phyloP scores from a whole-genome alignment of 140 eudicot species.

The Oenanthe javanica region DNA sequence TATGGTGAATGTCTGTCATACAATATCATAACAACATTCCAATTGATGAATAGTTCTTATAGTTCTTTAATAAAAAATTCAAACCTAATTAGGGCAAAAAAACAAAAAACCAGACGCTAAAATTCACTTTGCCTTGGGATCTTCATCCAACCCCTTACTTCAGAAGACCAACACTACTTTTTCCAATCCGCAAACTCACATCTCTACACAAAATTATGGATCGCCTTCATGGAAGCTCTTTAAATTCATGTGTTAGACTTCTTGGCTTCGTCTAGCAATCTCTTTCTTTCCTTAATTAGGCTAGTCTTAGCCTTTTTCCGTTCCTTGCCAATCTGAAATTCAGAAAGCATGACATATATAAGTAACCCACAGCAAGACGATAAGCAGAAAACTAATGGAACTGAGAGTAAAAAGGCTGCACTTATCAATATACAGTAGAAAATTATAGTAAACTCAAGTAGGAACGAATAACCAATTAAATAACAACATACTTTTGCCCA shows the following conservation, averaged over 20 bases:
- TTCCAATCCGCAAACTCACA: neutral
- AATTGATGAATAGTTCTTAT: neutral
- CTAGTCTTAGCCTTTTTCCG: conserved; percentile 20
- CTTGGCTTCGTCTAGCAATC: conserved; percentile 22
- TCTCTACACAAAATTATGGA: neutral
- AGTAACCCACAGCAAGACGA: neutral
- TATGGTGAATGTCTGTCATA: neutral
- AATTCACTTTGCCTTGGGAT: neutral
- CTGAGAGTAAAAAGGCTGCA: neutral
- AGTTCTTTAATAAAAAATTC: neutral
- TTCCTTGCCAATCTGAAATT: conserved; percentile 28
- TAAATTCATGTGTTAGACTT: neutral
- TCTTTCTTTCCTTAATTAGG: conserved; percentile 27
- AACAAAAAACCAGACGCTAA: neutral
- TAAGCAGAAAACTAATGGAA: neutral
- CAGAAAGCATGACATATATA: neutral
- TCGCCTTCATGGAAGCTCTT: neutral
- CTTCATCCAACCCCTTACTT: neutral
- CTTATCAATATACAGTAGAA: neutral
- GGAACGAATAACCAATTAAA: neutral
- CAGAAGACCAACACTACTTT: neutral
- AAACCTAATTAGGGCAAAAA: neutral
- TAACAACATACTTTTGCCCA: neutral
- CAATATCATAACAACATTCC: neutral
- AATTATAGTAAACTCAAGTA: neutral